A percentile compares a stretch with the other conserved stretches of the same genome.
These are phyloP conservation scores for Fomitopsis palustris DNA, from an alignment of 1,284 basidiomycete species.

Conservation along the genomic window DNA sequence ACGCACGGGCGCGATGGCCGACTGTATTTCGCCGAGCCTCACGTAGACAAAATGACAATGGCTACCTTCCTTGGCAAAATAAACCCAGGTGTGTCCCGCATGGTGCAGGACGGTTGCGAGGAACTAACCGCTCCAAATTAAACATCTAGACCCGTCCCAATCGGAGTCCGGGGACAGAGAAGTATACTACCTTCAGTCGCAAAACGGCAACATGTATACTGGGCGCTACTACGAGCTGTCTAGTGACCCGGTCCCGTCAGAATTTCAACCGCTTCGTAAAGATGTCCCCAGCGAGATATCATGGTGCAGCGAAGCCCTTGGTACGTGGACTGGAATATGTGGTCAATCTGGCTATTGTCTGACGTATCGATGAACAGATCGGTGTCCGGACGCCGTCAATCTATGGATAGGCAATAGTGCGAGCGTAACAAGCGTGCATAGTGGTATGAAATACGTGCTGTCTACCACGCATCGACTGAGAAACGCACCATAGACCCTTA, in stretches of 20 bases:
- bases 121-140: not conserved
- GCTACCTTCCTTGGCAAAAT: constrained; percentile 49
- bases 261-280: constrained; percentile 56
- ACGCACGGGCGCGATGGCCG: constrained; percentile 49
- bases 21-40: constrained; percentile 79
- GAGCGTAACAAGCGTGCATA: constrained; percentile 84
- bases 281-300: constrained; percentile 66
- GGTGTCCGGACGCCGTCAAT: constrained; percentile 82
- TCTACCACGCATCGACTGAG: not conserved
- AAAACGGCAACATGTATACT: constrained; percentile 84
- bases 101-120: not conserved
- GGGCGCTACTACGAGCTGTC: constrained; percentile 36
- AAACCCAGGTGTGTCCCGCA: constrained; percentile 25
- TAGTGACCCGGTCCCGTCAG: constrained; percentile 38
- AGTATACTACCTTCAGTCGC: constrained; percentile 80
- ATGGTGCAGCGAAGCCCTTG: constrained; percentile 78
- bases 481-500: constrained; percentile 69
- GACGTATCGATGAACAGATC: constrained; percentile 37
- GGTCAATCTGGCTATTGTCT: not conserved
- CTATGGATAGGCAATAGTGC: constrained; percentile 82
- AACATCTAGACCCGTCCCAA: not conserved
- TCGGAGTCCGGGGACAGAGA: constrained; percentile 27
- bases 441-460: constrained; percentile 44
- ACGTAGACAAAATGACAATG: constrained; percentile 66
- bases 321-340: constrained; percentile 37